phyloP scores from a whole-genome alignment of 805 yeast species.

The Scheffersomyces amazonensis region DNA sequence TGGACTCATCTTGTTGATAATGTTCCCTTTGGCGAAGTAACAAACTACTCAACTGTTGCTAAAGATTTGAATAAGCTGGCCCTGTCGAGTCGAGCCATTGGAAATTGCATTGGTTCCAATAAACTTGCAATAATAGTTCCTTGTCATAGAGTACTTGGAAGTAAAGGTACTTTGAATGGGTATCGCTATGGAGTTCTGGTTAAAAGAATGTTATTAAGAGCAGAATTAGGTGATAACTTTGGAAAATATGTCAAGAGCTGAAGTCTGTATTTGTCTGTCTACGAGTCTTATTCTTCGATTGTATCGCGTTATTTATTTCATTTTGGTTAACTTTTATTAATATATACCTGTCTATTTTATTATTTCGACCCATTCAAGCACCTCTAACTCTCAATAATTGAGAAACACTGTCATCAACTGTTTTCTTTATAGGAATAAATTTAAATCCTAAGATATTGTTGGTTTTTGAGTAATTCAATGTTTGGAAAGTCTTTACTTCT shows the following conservation, averaged over 20 bases:
- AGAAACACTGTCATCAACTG: constrained; percentile 37
- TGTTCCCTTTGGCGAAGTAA: constrained; percentile 24
- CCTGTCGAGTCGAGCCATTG: constrained; percentile 34
- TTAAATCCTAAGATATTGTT: constrained; percentile 25
- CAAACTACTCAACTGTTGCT: constrained; percentile 33
- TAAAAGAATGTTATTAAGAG: constrained; percentile 22
- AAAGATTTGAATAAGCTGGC: constrained; percentile 20
- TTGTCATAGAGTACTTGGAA: constrained; percentile 40
- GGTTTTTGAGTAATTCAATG: constrained; percentile 3
- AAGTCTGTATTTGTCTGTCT: too few species aligned
- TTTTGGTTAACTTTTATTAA: background rate
- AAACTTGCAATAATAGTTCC: constrained; percentile 39
- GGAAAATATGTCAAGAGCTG: background rate
- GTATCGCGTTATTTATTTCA: too few species aligned
- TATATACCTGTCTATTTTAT: background rate
- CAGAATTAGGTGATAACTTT: constrained; percentile 14
- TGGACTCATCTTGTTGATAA: constrained; percentile 30
- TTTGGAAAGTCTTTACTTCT: constrained; percentile 14
- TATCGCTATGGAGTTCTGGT: constrained; percentile 36
- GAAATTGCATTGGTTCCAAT: constrained; percentile 39
- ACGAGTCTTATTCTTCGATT: too few species aligned
- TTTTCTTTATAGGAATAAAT: constrained; percentile 30
- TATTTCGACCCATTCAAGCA: too few species aligned
- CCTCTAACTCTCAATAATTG: constrained; percentile 16
- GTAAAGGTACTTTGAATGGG: constrained; percentile 29